Conservation (phyloP, 1,139 yeast genomes). For the Magnusiomyces suaveolens region DNA sequence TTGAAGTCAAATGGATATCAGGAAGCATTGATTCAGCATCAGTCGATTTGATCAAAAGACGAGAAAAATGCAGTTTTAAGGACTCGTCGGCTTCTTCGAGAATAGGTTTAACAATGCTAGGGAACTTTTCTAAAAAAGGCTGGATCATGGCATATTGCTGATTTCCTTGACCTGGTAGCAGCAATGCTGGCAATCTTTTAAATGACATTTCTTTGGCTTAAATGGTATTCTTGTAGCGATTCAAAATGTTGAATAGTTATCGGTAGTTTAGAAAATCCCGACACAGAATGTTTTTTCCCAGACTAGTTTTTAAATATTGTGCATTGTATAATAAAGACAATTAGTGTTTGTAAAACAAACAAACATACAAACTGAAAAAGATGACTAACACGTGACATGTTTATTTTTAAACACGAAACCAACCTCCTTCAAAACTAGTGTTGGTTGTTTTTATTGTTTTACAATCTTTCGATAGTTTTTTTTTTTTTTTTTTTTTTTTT, state of each 20-base stretch:
- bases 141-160: constrained; percentile 33
- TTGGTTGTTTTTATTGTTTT: too few relatives aligned
- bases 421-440: too few relatives aligned
- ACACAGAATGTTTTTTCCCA: too few relatives aligned
- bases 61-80: constrained; percentile 24
- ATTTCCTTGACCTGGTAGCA: constrained; percentile 36
- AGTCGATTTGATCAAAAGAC: constrained; percentile 21
- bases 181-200: constrained; percentile 13
- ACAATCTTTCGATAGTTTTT: neutral
- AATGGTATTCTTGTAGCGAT: neutral
- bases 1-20: constrained; percentile 34
- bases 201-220: neutral
- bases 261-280: too few relatives aligned
- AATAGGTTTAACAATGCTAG: constrained; percentile 22
- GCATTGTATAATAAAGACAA: too few relatives aligned
- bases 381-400: neutral
- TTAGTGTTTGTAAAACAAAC: too few relatives aligned
- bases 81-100: constrained; percentile 30
- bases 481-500: neutral
- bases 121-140: constrained; percentile 20
- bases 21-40: constrained; percentile 13
- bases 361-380: too few relatives aligned
- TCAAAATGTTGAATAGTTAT: too few relatives aligned
- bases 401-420: neutral
- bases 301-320: too few relatives aligned